A percentile compares a stretch with the other conserved stretches of the same genome.
Conservation (phyloP, 1,284 basidiomycete species). For the Clitocybe nebularis region DNA sequence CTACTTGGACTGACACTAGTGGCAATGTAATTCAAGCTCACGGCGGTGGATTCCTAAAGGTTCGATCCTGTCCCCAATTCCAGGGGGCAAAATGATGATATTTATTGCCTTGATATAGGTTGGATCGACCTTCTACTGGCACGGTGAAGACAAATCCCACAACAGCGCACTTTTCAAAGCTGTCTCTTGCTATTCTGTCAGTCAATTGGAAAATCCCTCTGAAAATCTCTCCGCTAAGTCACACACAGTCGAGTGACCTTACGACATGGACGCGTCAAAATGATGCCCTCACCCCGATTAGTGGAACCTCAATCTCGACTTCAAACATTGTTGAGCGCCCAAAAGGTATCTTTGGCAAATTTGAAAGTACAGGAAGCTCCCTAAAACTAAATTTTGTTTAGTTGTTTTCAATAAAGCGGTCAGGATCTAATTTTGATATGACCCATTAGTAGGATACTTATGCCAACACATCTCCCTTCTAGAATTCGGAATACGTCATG, state of each 20-base stretch:
- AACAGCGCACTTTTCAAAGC: conserved; percentile 56
- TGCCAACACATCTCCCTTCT: not conserved
- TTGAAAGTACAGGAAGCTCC: not conserved
- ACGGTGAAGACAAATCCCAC: conserved; percentile 60
- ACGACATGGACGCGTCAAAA: conserved; percentile 54
- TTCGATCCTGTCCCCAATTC: conserved; percentile 17
- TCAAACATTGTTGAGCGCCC: conserved; percentile 62
- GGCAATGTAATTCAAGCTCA: conserved; percentile 65
- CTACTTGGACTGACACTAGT: conserved; percentile 60
- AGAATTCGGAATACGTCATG: conserved; percentile 67
- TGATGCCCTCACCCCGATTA: conserved; percentile 50
- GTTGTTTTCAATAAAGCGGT: conserved; percentile 54
- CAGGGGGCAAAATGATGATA: not conserved
- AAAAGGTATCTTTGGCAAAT: conserved; percentile 38
- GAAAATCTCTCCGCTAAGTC: not conserved
- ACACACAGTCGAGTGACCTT: conserved; percentile 46
- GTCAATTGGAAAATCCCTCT: conserved; percentile 14
- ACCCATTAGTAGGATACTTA: too few species aligned
- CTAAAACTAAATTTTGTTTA: conserved; percentile 18
- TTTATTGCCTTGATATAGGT: conserved; percentile 32
- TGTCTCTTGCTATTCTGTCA: conserved; percentile 56
- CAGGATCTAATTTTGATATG: conserved; percentile 3
- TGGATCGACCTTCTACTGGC: conserved; percentile 57
- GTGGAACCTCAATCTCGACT: conserved; percentile 53
- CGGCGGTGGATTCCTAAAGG: conserved; percentile 58